Percentiles rank a stretch among this genome's conserved stretches.
Conservation (phyloP, 805 yeast genomes). For the Peterozyma xylosa region DNA sequence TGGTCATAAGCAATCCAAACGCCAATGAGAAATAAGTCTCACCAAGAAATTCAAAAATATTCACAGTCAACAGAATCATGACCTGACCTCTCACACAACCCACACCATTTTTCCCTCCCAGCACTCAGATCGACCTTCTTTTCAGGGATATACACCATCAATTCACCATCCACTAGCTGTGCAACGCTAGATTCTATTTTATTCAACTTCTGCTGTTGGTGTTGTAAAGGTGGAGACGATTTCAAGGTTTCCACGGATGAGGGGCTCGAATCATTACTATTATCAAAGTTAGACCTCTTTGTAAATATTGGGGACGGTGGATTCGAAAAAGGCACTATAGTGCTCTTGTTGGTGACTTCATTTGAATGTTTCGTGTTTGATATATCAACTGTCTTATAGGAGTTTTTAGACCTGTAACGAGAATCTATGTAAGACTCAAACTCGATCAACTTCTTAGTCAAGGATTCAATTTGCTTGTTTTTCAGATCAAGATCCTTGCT, state of each 20-base stretch:
- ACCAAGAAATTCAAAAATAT: neutral
- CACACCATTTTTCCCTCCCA: constrained; percentile 84
- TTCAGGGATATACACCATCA: constrained; percentile 45
- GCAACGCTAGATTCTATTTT: too few species aligned
- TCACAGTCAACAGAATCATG: constrained; percentile 77
- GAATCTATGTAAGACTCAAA: neutral
- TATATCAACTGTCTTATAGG: too few species aligned
- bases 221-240: too few species aligned
- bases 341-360: neutral
- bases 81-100: constrained; percentile 84
- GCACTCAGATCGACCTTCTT: constrained; percentile 53
- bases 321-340: neutral
- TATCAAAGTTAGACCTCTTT: neutral
- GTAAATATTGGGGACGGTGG: neutral
- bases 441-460: constrained; percentile 2
- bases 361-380: neutral
- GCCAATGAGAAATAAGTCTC: too few species aligned
- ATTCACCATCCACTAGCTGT: constrained; percentile 20
- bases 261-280: too few species aligned
- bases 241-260: too few species aligned
- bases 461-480: constrained; percentile 1
- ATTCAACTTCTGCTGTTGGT: too few species aligned
- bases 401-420: too few species aligned
- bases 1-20: too few species aligned
- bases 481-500: constrained; percentile 2